Evolutionary conservation across 768 basidiomycete genomes (phyloP).

Genomic region (Auriscalpium orientale): DNA sequence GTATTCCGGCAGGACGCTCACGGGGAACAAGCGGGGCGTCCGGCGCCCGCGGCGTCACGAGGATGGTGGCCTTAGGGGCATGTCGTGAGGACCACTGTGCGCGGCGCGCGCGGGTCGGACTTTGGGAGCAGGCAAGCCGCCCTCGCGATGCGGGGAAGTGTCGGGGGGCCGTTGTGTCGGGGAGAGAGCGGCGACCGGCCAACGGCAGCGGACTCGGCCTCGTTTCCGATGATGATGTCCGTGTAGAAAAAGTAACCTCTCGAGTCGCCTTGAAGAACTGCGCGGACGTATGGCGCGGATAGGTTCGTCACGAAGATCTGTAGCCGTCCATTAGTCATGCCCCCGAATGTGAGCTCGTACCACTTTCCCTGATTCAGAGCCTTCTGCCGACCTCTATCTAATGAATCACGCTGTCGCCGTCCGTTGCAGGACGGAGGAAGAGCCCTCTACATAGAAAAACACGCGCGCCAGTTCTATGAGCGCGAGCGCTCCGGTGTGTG

Average conservation of each 20-base stretch:
- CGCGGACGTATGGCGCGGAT: slow-evolving; percentile 96
- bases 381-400: too few species aligned
- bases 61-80: slow-evolving; percentile 69
- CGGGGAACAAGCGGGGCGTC: slow-evolving; percentile 46
- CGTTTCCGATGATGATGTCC: slow-evolving; percentile 92
- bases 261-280: slow-evolving; percentile 86
- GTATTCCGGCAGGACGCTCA: slow-evolving; percentile 46
- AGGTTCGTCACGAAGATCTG: slow-evolving; percentile 92
- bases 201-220: slow-evolving; percentile 88
- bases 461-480: slow-evolving; percentile 74
- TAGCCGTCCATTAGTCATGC: slow-evolving; percentile 62
- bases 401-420: too few species aligned
- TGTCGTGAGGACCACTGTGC: slow-evolving; percentile 89
- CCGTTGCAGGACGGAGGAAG: too few species aligned
- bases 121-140: slow-evolving; percentile 78
- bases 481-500: slow-evolving; percentile 63
- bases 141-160: slow-evolving; percentile 62
- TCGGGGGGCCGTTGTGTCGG: slow-evolving; percentile 69
- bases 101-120: slow-evolving; percentile 64
- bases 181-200: slow-evolving; percentile 86
- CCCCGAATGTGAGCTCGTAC: slow-evolving; percentile 62
- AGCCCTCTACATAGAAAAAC: slow-evolving; percentile 94
- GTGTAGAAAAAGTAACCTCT: slow-evolving; percentile 68
- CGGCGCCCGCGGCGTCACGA: slow-evolving; percentile 55
- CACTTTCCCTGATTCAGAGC: slow-evolving; percentile 72